Percentiles rank a stretch among this genome's conserved stretches.
phyloP scores from a whole-genome alignment of 179 eudicot species.

The Corrigiola litoralis region DNA sequence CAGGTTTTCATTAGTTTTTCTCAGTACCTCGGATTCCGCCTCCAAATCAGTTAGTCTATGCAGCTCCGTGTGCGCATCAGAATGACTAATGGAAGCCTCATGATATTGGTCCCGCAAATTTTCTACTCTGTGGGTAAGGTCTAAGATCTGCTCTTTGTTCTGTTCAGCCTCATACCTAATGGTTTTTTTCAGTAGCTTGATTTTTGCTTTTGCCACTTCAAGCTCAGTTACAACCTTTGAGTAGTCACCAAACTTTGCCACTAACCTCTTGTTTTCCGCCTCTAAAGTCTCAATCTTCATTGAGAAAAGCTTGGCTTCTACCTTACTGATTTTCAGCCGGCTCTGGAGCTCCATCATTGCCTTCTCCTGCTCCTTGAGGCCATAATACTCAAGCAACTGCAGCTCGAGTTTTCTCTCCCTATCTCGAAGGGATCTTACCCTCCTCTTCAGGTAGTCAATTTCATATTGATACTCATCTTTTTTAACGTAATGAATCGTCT shows the following conservation, averaged over 20 bases:
- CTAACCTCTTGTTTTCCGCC: conserved; percentile 55
- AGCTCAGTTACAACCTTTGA: conserved; percentile 58
- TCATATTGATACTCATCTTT: conserved; percentile 46
- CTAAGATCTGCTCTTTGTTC: conserved; percentile 58
- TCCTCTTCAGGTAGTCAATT: conserved; percentile 42
- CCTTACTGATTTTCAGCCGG: conserved; percentile 50
- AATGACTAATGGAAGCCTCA: conserved; percentile 26
- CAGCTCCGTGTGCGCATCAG: conserved; percentile 27
- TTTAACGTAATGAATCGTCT: conserved; percentile 21
- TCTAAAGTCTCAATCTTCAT: conserved; percentile 62
- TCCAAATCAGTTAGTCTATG: conserved; percentile 47
- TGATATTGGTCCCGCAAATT: conserved; percentile 44
- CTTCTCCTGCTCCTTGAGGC: conserved; percentile 78
- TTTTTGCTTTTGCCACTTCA: conserved; percentile 63
- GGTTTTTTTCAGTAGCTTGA: conserved; percentile 56
- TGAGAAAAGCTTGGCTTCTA: conserved; percentile 55
- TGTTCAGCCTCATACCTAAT: conserved; percentile 56
- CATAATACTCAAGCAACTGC: conserved; percentile 78
- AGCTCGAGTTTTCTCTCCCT: conserved; percentile 61
- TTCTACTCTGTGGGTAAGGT: conserved; percentile 58
- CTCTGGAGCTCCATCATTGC: conserved; percentile 62
- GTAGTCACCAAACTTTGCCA: conserved; percentile 56
- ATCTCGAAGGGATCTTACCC: conserved; percentile 52
- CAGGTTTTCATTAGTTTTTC: conserved; percentile 45
- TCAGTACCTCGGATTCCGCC: conserved; percentile 52